Percentiles rank a stretch among this genome's conserved stretches.
These are phyloP conservation scores for Cryptosporidium xiaoi DNA, from an alignment of 169 alveolate species.

Conservation along the genomic window DNA sequence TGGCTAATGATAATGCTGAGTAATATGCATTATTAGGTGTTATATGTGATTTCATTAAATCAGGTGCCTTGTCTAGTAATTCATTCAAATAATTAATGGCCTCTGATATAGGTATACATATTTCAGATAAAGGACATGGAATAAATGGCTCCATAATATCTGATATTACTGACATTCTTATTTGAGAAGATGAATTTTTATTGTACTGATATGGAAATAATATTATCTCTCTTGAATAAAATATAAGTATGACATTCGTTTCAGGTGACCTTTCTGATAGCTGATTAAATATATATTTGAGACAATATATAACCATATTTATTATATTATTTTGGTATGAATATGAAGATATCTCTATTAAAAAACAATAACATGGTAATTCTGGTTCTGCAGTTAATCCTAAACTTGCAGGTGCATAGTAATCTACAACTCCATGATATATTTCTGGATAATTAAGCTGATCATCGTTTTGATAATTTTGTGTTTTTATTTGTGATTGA, in stretches of 20 bases:
- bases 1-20: slow-evolving; percentile 55
- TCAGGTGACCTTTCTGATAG: slow-evolving; percentile 38
- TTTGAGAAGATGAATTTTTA: background rate
- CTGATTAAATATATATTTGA: slow-evolving; percentile 37
- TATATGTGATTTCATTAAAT: slow-evolving; percentile 15
- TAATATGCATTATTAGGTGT: slow-evolving; percentile 67
- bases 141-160: slow-evolving; percentile 58
- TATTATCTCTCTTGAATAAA: slow-evolving; percentile 51
- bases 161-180: slow-evolving; percentile 51
- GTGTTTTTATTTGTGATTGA: slow-evolving; percentile 54
- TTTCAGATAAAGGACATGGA: slow-evolving; percentile 59
- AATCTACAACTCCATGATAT: slow-evolving; percentile 69
- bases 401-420: slow-evolving; percentile 71
- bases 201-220: slow-evolving; percentile 39
- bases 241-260: slow-evolving; percentile 20
- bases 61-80: slow-evolving; percentile 32
- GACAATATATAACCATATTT: slow-evolving; percentile 27
- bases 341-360: slow-evolving; percentile 58
- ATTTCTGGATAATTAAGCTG: slow-evolving; percentile 69
- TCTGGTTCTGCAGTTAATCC: slow-evolving; percentile 50
- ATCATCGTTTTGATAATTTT: slow-evolving; percentile 14
- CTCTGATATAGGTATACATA: slow-evolving; percentile 53
- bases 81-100: slow-evolving; percentile 27
- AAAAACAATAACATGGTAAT: slow-evolving; percentile 61
- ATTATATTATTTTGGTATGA: slow-evolving; percentile 52